phyloP scores from a whole-genome alignment of 2,329 filamentous ascomycete species.

The Knufia fluminis region DNA sequence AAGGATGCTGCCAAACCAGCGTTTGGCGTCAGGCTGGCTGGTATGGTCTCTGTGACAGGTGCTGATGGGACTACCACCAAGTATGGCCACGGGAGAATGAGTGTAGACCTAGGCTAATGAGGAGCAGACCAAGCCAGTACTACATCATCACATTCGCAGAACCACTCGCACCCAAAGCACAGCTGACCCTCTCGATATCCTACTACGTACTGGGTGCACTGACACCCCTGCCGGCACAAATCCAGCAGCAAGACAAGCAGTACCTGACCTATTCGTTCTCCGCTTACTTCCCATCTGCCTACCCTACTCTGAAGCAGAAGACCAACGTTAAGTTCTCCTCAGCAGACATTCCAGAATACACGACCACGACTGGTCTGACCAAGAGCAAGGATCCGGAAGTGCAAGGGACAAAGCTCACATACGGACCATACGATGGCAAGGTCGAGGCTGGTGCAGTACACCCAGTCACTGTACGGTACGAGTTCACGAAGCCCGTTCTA shows the following conservation, averaged over 20 bases:
- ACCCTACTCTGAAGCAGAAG: slow-evolving; percentile 85
- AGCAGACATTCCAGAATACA: slow-evolving; percentile 74
- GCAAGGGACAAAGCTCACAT: slow-evolving; percentile 76
- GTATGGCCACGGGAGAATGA: slow-evolving; percentile 37
- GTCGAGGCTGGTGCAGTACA: slow-evolving; percentile 66
- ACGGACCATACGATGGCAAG: slow-evolving; percentile 72
- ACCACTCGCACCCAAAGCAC: slow-evolving; percentile 63
- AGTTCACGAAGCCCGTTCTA: slow-evolving; percentile 86
- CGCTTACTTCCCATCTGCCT: slow-evolving; percentile 73
- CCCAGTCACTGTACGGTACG: slow-evolving; percentile 73
- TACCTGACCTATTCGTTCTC: slow-evolving; percentile 80
- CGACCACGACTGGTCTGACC: slow-evolving; percentile 52
- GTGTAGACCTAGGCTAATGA: slow-evolving; percentile 2
- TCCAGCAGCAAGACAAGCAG: slow-evolving; percentile 78
- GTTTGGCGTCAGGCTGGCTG: slow-evolving; percentile 62
- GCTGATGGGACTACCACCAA: slow-evolving; percentile 41
- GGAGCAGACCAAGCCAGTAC: slow-evolving; percentile 61
- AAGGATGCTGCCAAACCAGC: slow-evolving; percentile 60
- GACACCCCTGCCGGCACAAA: slow-evolving; percentile 66
- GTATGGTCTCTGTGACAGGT: slow-evolving; percentile 42
- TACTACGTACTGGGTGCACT: slow-evolving; percentile 76
- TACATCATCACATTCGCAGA: slow-evolving; percentile 71
- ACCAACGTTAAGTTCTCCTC: slow-evolving; percentile 87
- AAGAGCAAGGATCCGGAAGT: slow-evolving; percentile 64
- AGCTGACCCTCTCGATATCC: slow-evolving; percentile 79